phyloP scores from a whole-genome alignment of 805 yeast genomes.

The Blastobotrys americana region DNA sequence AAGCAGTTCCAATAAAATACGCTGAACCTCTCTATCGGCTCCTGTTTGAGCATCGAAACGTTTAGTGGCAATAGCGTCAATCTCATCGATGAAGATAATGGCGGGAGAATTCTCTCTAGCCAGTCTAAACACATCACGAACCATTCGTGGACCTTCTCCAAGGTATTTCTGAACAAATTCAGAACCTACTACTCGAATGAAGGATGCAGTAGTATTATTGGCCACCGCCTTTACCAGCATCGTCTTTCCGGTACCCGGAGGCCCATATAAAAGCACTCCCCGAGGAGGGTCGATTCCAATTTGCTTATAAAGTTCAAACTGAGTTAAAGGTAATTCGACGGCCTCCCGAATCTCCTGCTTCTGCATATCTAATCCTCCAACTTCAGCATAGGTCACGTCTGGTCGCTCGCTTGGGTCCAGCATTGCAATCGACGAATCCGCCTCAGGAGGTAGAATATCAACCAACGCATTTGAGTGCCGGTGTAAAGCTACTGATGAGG shows the following conservation, averaged over 20 bases:
- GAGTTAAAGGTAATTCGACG: constrained; percentile 92
- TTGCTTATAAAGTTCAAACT: constrained; percentile 91
- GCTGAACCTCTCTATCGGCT: constrained; percentile 97
- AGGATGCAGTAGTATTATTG: constrained; percentile 89
- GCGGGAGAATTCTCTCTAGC: constrained; percentile 98
- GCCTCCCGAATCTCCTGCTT: constrained; percentile 99
- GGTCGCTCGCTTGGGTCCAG: constrained; percentile 94
- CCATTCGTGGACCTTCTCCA: constrained; percentile 99
- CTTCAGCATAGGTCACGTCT: constrained; percentile 93
- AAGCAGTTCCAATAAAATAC: constrained; percentile 93
- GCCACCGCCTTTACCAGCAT: constrained; percentile 99
- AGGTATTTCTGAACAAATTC: constrained; percentile 97
- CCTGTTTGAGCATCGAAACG: constrained; percentile 99
- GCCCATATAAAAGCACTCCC: constrained; percentile 96
- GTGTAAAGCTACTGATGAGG: constrained; percentile 93
- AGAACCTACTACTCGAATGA: constrained; percentile 94
- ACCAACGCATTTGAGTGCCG: constrained; percentile 98
- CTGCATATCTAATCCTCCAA: constrained; percentile 98
- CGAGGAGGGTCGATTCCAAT: constrained; percentile 99
- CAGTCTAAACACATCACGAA: constrained; percentile 92
- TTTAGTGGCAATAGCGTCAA: constrained; percentile 98
- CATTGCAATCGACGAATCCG: constrained; percentile 92
- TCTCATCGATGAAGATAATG: constrained; percentile 95
- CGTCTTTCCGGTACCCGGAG: constrained; percentile 99
- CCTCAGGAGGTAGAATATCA: constrained; percentile 97